These are phyloP conservation scores for Abrus pulchellus DNA, from an alignment of 306 rosid species.

Conservation along the genomic window DNA sequence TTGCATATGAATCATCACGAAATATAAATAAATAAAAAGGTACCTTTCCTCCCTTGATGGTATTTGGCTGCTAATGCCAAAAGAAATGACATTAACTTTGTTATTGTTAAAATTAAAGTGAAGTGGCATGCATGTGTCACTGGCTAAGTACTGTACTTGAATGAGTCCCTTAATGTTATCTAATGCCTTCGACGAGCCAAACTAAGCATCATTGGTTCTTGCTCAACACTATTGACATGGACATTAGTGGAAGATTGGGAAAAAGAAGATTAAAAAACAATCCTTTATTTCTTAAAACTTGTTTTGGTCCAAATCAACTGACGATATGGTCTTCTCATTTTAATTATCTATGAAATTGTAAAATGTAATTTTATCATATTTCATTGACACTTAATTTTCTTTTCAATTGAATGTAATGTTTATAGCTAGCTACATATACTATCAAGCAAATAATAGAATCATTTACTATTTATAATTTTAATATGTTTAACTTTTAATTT, in stretches of 20 bases:
- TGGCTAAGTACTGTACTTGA: not conserved
- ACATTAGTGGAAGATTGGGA: not conserved
- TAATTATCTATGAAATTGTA: too few species aligned
- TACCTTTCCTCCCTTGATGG: not conserved
- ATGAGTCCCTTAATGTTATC: not conserved
- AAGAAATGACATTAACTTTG: not conserved
- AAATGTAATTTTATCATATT: too few species aligned
- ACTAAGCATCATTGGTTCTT: not conserved
- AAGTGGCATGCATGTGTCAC: not conserved
- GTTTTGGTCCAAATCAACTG: not conserved
- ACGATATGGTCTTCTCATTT: not conserved
- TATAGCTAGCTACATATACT: too few species aligned
- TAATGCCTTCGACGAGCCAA: constrained; percentile 1
- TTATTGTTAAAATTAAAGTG: not conserved
- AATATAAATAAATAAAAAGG: constrained; percentile 38
- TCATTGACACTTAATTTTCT: too few species aligned
- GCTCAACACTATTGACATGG: constrained; percentile 1
- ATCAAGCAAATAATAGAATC: too few species aligned
- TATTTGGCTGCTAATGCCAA: not conserved
- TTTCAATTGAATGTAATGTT: too few species aligned
- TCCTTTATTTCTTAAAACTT: not conserved
- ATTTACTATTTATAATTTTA: too few species aligned
- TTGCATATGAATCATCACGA: constrained; percentile 20
- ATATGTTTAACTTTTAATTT: too few species aligned
- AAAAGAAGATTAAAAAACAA: not conserved